A percentile compares a stretch with the other conserved stretches of the same genome.
Conservation (phyloP, 164 flowering plant species). For the Platanus orientalis region DNA sequence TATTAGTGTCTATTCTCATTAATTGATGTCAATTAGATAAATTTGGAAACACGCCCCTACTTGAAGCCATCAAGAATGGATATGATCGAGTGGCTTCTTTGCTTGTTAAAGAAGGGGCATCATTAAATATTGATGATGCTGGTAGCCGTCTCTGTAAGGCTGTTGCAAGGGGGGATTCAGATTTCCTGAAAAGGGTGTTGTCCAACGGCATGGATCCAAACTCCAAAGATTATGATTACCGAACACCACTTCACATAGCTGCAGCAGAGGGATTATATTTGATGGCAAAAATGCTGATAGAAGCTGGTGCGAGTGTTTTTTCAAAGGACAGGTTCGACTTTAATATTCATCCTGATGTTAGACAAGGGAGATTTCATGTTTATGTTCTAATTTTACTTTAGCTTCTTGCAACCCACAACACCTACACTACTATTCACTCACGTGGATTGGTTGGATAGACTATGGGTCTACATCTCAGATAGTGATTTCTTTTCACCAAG, state of each 20-base stretch:
- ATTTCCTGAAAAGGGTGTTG: conserved; percentile 62
- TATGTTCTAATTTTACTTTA: no score
- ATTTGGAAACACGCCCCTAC: conserved; percentile 77
- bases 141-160: conserved; percentile 62
- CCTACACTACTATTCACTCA: no score
- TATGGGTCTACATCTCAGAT: no score
- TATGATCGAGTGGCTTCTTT: conserved; percentile 70
- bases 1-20: conserved; percentile 1
- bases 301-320: conserved; percentile 80
- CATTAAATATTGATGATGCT: conserved; percentile 50
- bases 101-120: conserved; percentile 64
- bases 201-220: conserved; percentile 74
- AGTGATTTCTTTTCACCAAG: no score
- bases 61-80: conserved; percentile 80
- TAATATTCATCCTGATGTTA: neutral
- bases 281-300: conserved; percentile 68
- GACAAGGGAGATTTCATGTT: neutral
- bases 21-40: conserved; percentile 47
- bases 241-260: conserved; percentile 90
- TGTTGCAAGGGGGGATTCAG: conserved; percentile 66
- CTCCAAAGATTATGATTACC: conserved; percentile 66
- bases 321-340: conserved; percentile 72
- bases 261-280: conserved; percentile 67
- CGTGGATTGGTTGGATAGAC: no score
- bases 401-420: no score